These are phyloP conservation scores for Hortaea sp. DNA, from an alignment of 2,329 filamentous ascomycete genomes.

Conservation along the genomic window DNA sequence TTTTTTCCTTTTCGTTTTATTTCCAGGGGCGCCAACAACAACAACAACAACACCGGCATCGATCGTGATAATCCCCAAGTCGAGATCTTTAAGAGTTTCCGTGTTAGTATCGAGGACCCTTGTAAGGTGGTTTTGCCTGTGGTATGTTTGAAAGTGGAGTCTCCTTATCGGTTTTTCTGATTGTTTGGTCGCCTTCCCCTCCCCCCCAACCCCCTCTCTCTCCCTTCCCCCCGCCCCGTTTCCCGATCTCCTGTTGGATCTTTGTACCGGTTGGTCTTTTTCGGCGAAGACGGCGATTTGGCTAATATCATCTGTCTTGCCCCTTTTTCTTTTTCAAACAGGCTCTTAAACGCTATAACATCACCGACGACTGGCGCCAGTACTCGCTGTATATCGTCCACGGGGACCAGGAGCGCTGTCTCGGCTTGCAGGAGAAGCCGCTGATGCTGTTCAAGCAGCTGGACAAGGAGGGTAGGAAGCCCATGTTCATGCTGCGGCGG, in stretches of 20 bases:
- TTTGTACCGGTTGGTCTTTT: too few species aligned
- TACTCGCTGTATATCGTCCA: conserved; percentile 98
- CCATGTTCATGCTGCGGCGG: conserved; percentile 93
- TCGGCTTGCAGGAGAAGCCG: conserved; percentile 86
- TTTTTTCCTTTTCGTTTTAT: not conserved
- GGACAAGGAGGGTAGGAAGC: conserved; percentile 93
- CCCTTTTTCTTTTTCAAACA: conserved; percentile 3
- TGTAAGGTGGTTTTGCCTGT: conserved; percentile 96
- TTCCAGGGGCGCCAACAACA: not conserved
- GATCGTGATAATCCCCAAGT: conserved; percentile 45
- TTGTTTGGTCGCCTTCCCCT: not conserved
- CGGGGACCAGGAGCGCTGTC: conserved; percentile 91
- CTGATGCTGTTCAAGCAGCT: conserved; percentile 95
- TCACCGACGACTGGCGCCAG: conserved; percentile 93
- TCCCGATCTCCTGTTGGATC: too few species aligned
- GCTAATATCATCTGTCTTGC: too few species aligned
- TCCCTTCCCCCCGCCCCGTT: not conserved
- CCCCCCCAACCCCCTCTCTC: not conserved
- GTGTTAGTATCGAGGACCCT: conserved; percentile 94
- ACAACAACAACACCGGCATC: conserved; percentile 1
- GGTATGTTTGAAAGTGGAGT: conserved; percentile 11
- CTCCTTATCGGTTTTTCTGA: not conserved
- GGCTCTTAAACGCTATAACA: conserved; percentile 95
- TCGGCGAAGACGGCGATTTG: too few species aligned
- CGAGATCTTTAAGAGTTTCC: conserved; percentile 98